Evolutionary conservation across 1,139 yeast genomes (phyloP), one percentile per base, ranked within the genome.

Genomic region (Candida labiduridarum): DNA sequence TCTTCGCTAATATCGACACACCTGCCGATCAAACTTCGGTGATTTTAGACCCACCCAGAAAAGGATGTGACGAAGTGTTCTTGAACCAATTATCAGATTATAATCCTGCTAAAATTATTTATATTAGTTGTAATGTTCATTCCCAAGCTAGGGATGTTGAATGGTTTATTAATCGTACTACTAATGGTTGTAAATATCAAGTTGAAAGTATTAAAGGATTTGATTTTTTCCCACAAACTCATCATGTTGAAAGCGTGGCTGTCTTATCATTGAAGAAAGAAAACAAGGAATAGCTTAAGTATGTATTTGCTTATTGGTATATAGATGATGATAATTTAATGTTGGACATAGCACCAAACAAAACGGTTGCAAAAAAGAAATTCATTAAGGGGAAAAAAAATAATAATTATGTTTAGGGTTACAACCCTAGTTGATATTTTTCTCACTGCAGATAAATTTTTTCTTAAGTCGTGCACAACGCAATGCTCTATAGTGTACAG

Each of bases 181-280:
- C 71, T 29, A 83, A 82, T 57, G 92, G 94, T 3, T 58, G 64
- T 4, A 62, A 78, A 35, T 94, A 90, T 71, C 72, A 71, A 52
- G 80, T 94, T 47, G 96, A 89, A 59, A 86, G 94, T 57, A 78
- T 94, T 39, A 83, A 92, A 62, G 99, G 99, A 1, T 94, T 94
- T 69, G 99, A 94, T 68, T 92, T 94, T 70, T 94, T 94, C 76
- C 99, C 99, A 3, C 98, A 92, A 67, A 94, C 99, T 0, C 96
- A 94, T 64, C 99, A 94, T 65, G 98, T 94, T 48, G 99, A 94
- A 68, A 85, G 96, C 65, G 96, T 92, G 30, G 96, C 97, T 9
- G 97, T 94, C 5, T 74, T 94, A 56, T 57, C 65, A 19, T 60
- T 64, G 46, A 66, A 44, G 29, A 16, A 44, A 12, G 15, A 29